Conservation (phyloP, 2,329 filamentous ascomycete species). For the Xylaria sp. region DNA sequence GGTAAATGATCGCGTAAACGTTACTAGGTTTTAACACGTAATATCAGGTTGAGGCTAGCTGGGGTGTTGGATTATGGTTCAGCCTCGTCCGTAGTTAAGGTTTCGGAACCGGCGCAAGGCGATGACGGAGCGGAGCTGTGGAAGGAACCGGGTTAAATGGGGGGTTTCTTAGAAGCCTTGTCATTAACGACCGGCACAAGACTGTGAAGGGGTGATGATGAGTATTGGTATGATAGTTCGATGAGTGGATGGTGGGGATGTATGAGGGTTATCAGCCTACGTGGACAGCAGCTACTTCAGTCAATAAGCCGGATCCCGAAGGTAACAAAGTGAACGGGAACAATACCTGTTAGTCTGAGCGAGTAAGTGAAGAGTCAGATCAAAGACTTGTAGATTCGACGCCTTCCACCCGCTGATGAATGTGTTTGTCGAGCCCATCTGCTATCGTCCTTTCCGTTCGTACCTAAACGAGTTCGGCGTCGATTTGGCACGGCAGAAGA, state of each 20-base stretch:
- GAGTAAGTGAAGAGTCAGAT: not conserved
- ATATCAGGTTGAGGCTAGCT: not conserved
- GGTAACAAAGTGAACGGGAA: not conserved
- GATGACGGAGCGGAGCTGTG: too few relatives aligned
- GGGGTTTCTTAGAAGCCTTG: not conserved
- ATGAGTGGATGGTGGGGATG: not conserved
- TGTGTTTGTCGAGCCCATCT: too few relatives aligned
- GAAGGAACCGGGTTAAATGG: too few relatives aligned
- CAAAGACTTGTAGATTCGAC: not conserved
- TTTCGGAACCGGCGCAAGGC: too few relatives aligned
- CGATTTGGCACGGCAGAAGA: not conserved
- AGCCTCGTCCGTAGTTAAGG: not conserved
- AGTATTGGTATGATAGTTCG: not conserved
- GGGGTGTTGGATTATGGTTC: not conserved
- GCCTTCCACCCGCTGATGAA: not conserved
- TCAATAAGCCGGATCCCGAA: too few relatives aligned
- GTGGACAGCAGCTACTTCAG: too few relatives aligned
- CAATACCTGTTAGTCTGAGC: not conserved
- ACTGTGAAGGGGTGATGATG: not conserved
- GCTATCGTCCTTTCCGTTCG: not conserved
- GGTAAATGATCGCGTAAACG: not conserved
- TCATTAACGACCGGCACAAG: not conserved
- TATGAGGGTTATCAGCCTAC: too few relatives aligned
- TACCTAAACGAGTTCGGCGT: not conserved
- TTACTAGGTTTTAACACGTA: not conserved